Evolutionary conservation across 2,329 filamentous ascomycete genomes (phyloP).

Genomic region (Cadophora sp.): DNA sequence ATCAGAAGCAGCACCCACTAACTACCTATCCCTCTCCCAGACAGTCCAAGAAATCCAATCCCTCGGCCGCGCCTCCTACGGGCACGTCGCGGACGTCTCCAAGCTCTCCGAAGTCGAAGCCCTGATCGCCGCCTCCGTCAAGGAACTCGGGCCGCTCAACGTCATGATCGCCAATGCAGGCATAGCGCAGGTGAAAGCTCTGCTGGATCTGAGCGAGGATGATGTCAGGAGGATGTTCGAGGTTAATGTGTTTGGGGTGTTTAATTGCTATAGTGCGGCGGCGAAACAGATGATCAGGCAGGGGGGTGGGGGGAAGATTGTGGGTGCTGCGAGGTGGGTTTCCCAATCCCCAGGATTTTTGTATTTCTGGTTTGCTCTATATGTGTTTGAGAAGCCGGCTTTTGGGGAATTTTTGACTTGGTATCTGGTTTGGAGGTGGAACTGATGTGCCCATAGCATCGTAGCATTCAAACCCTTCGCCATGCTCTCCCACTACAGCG

Average conservation of each 20-base stretch:
- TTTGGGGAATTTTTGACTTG: no score
- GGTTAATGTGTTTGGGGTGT: conserved; percentile 70
- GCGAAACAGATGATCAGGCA: conserved; percentile 71
- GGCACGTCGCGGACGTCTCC: conserved; percentile 65
- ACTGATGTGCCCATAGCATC: conserved; percentile 45
- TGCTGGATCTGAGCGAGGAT: conserved; percentile 39
- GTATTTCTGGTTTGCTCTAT: no score
- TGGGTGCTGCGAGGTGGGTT: conserved; percentile 40
- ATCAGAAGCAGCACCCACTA: background rate
- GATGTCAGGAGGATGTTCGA: conserved; percentile 59
- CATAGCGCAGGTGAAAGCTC: conserved; percentile 40
- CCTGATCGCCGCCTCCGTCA: conserved; percentile 38
- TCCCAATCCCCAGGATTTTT: no score
- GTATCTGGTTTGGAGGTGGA: background rate
- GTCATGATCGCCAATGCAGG: conserved; percentile 44
- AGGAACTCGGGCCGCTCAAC: conserved; percentile 39
- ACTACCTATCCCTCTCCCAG: conserved; percentile 21
- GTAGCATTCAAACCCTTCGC: conserved; percentile 66
- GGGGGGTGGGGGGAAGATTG: conserved; percentile 49
- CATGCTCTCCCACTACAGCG: conserved; percentile 66
- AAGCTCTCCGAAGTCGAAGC: conserved; percentile 40
- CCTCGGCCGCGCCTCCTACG: conserved; percentile 59
- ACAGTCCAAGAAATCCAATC: conserved; percentile 58
- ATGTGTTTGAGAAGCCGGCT: no score
- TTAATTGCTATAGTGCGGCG: conserved; percentile 68